These are phyloP conservation scores for Eutypella sp. DNA, from an alignment of 2,329 filamentous ascomycete species.

Conservation along the genomic window DNA sequence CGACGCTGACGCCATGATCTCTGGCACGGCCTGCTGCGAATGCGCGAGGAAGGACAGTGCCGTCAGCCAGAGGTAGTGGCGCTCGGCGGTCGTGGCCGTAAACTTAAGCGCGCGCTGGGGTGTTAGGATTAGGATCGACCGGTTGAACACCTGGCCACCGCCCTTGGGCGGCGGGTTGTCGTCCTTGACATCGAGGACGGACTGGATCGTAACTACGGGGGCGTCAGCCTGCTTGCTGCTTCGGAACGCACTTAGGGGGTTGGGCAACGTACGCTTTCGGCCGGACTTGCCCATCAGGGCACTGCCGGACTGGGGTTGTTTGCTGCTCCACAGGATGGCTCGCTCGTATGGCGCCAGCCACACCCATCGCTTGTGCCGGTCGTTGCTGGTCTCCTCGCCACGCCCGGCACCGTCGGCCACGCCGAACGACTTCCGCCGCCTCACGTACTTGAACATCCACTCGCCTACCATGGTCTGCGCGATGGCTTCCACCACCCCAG, in stretches of 20 bases:
- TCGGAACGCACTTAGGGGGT: constrained; percentile 4
- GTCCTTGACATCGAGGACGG: constrained; percentile 94
- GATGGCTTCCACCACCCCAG: constrained; percentile 89
- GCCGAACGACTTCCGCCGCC: constrained; percentile 85
- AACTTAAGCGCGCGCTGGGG: constrained; percentile 93
- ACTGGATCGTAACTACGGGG: constrained; percentile 78
- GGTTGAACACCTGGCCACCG: constrained; percentile 65
- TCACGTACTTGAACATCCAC: constrained; percentile 91
- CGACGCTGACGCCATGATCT: constrained; percentile 54
- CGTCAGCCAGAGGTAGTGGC: constrained; percentile 93
- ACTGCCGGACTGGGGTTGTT: constrained; percentile 83
- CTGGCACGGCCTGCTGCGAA: constrained; percentile 74
- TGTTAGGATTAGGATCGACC: constrained; percentile 91
- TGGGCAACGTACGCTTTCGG: constrained; percentile 71
- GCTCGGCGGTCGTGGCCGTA: constrained; percentile 74
- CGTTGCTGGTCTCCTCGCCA: constrained; percentile 66
- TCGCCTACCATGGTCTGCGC: constrained; percentile 98
- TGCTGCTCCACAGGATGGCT: constrained; percentile 96
- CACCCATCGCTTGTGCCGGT: constrained; percentile 94
- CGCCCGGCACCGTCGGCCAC: constrained; percentile 61
- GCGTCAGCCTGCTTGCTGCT: constrained; percentile 28
- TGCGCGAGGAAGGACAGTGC: constrained; percentile 92
- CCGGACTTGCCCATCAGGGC: constrained; percentile 92
- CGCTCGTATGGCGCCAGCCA: constrained; percentile 97
- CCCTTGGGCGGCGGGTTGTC: constrained; percentile 81